Evolutionary conservation across 768 basidiomycete genomes (phyloP).

Genomic region (Trametes cinnabarina): DNA sequence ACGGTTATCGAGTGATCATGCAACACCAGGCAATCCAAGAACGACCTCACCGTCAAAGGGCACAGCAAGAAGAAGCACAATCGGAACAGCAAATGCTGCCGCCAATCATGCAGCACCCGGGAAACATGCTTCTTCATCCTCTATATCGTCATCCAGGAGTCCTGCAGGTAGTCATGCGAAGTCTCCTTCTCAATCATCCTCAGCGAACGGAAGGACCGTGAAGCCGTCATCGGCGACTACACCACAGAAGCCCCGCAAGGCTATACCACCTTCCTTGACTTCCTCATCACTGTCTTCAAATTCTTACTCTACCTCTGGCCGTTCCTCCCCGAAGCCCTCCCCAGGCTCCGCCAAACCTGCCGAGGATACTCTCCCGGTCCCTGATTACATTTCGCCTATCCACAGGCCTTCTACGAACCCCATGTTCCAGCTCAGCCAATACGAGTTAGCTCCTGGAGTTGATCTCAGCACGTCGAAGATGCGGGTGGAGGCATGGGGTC

Average conservation of each 20-base stretch:
- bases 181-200: conserved; percentile 15
- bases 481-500: conserved; percentile 60
- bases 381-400: conserved; percentile 75
- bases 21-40: conserved; percentile 1
- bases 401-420: conserved; percentile 87
- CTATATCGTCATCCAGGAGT: not conserved
- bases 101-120: conserved; percentile 11
- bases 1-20: conserved; percentile 1
- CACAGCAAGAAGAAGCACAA: conserved; percentile 20
- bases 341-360: not conserved
- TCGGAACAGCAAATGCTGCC: not conserved
- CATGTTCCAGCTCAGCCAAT: conserved; percentile 58
- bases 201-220: not conserved
- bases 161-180: conserved; percentile 2
- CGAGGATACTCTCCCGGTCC: conserved; percentile 21
- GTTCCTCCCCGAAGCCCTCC: not conserved
- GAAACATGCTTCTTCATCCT: conserved; percentile 9
- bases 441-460: conserved; percentile 54
- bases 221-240: conserved; percentile 21
- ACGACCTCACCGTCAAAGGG: conserved; percentile 18
- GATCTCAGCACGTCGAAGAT: conserved; percentile 53
- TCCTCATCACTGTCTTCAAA: not conserved
- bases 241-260: conserved; percentile 13
- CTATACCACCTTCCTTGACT: conserved; percentile 5
- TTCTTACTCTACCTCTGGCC: not conserved